phyloP scores from a whole-genome alignment of 2,329 filamentous ascomycete genomes.

The Thielaviopsis cerberus region DNA sequence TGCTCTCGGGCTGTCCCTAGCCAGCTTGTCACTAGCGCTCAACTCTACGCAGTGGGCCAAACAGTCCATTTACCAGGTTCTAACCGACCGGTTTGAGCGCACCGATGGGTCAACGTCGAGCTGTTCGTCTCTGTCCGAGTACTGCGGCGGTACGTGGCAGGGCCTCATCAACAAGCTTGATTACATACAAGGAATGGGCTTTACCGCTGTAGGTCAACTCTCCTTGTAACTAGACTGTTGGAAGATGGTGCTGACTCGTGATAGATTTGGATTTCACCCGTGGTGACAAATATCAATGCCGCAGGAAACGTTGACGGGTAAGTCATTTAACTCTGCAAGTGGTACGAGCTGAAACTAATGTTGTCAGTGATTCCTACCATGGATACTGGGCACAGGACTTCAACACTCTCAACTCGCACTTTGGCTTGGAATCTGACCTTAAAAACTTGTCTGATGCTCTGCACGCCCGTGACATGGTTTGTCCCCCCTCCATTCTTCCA shows the following conservation, averaged over 20 bases:
- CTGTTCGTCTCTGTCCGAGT: conserved; percentile 18
- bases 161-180: conserved; percentile 30
- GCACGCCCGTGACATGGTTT: conserved; percentile 32
- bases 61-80: conserved; percentile 27
- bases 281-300: conserved; percentile 23
- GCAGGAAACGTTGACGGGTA: conserved; percentile 15
- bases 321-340: neutral
- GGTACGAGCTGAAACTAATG: neutral
- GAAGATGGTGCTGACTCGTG: neutral
- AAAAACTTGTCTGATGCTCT: conserved; percentile 27
- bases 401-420: conserved; percentile 27
- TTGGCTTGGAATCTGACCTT: conserved; percentile 31
- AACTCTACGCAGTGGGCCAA: conserved; percentile 20
- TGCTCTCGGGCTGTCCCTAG: neutral
- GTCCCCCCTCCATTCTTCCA: neutral
- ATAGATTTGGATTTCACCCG: conserved; percentile 25
- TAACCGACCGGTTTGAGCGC: conserved; percentile 26
- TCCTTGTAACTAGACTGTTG: neutral
- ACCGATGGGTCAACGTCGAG: conserved; percentile 20
- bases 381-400: conserved; percentile 24
- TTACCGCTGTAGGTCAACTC: conserved; percentile 18
- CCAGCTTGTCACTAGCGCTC: conserved; percentile 13
- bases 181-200: conserved; percentile 31
- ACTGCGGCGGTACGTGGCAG: conserved; percentile 32
- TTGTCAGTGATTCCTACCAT: conserved; percentile 21